Conservation (phyloP, 2,329 filamentous ascomycete genomes). For the Calonectria montana region DNA sequence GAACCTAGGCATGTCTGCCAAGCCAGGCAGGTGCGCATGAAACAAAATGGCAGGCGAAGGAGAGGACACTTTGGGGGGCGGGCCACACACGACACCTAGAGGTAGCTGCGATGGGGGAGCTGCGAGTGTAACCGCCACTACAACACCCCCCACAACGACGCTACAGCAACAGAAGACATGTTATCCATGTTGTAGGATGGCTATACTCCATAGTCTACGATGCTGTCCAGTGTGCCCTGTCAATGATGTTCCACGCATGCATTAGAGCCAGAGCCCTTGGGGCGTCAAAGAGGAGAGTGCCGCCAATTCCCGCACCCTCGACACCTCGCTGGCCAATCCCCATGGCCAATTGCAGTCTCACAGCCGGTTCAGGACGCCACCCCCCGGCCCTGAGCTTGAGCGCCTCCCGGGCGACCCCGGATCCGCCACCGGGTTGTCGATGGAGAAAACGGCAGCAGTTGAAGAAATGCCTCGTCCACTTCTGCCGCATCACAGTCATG, state of each 20-base stretch:
- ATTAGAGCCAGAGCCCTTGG: neutral
- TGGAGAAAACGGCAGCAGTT: constrained; percentile 37
- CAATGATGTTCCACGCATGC: constrained; percentile 18
- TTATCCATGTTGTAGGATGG: constrained; percentile 8
- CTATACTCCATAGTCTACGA: constrained; percentile 1
- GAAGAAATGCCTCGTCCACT: constrained; percentile 46
- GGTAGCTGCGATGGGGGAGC: neutral
- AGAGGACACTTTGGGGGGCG: neutral
- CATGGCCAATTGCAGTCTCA: constrained; percentile 30
- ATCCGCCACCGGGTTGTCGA: constrained; percentile 41
- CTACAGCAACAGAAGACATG: constrained; percentile 8
- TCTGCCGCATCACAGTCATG: constrained; percentile 24
- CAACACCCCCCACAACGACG: neutral
- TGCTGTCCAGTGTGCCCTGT: constrained; percentile 12
- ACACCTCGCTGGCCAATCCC: constrained; percentile 28
- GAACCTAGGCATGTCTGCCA: constrained; percentile 8
- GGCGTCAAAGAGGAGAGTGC: constrained; percentile 11
- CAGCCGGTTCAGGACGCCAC: constrained; percentile 6
- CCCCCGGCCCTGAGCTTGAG: constrained; percentile 32
- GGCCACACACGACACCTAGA: neutral
- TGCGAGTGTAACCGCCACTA: neutral
- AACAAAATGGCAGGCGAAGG: constrained; percentile 8
- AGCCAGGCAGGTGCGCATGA: constrained; percentile 15
- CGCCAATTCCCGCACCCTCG: constrained; percentile 38
- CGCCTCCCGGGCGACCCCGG: constrained; percentile 45